Percentiles rank a stretch among this genome's conserved stretches.
phyloP scores from a whole-genome alignment of 768 basidiomycete species.

The Leccinellum albellum region DNA sequence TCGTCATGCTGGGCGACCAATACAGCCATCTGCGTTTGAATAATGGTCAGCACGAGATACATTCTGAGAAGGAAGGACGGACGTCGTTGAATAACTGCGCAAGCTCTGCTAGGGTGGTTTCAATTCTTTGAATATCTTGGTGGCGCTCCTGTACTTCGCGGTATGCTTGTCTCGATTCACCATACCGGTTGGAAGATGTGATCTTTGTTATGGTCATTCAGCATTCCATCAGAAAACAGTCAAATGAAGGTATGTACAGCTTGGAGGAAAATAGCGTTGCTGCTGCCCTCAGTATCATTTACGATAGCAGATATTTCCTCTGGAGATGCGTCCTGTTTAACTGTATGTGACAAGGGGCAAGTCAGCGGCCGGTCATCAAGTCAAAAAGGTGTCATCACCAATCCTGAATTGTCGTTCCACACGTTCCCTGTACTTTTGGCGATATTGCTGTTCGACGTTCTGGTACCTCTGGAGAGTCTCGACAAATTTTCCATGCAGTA shows the following conservation, averaged over 20 bases:
- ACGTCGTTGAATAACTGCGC: slow-evolving; percentile 87
- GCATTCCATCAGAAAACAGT: not conserved
- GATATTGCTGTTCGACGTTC: slow-evolving; percentile 66
- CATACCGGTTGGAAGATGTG: slow-evolving; percentile 74
- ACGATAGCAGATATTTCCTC: slow-evolving; percentile 73
- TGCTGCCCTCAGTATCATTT: slow-evolving; percentile 54
- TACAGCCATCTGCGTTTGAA: slow-evolving; percentile 61
- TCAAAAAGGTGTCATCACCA: slow-evolving; percentile 37
- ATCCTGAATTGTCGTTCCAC: slow-evolving; percentile 78
- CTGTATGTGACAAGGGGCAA: slow-evolving; percentile 33
- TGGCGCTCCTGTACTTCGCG: slow-evolving; percentile 88
- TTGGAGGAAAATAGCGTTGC: slow-evolving; percentile 72
- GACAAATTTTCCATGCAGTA: slow-evolving; percentile 65
- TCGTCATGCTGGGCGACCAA: slow-evolving; percentile 81
- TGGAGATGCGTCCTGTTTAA: slow-evolving; percentile 82
- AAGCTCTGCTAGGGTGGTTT: slow-evolving; percentile 83
- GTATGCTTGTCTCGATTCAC: slow-evolving; percentile 76
- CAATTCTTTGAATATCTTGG: slow-evolving; percentile 79
- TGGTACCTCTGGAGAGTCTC: slow-evolving; percentile 79
- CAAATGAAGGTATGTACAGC: slow-evolving; percentile 41
- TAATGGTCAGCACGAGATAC: not conserved
- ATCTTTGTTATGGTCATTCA: slow-evolving; percentile 41
- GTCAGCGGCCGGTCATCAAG: not conserved
- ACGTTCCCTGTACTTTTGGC: slow-evolving; percentile 59
- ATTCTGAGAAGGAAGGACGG: slow-evolving; percentile 11